Evolutionary conservation across 2,329 filamentous ascomycete genomes (phyloP), one percentile per base, ranked within the genome.

Genomic region (Cyphellophora attinorum): DNA sequence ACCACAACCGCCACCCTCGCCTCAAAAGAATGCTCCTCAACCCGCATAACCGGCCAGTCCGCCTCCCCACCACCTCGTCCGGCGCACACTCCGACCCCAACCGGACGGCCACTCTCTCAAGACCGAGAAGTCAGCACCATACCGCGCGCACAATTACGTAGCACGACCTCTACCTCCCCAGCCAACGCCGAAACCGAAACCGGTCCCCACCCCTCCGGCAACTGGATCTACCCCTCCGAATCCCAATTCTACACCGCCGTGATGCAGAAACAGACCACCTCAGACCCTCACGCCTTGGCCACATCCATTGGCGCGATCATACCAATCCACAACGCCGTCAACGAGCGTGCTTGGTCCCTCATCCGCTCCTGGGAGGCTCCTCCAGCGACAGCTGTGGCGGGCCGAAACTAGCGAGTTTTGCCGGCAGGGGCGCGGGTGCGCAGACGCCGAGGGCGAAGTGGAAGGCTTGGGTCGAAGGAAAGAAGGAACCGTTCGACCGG

Each of bases 201-300:
- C 0, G 81, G 82, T 42, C 78, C 85, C 50, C 64, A 69, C 33
- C 56, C 64, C 23, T 74, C 75, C 0, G 89, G 89, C 1, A 94
- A 95, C 58, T 98, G 91, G 91, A 80, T 98, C 41, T 98, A 98
- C 60, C 91, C 91, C 0, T 91, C 83, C 0, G 89, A 96, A 58
- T 81, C 84, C 54, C 93, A 95, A 78, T 98, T 98, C 68, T 96
- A 96, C 64, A 84, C 93, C 31, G 91, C 91, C 29, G 89, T 98
- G 77, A 77, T 81, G 66, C 80, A 89, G 55, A 98, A 98, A 61
- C 64, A 75, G 78, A 41, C 79, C 74, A 18, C 65, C 69, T 61
- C 60, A 5, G 46, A 51, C 13, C 51, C 61, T 3, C 54, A 55
- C 3, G 61, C 64, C 38, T 47, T 66, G 11, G 75, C 74, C 1